Base-by-base conservation (phyloP, 1,139 yeast species). In the Scheffersomyces parashehatae region DNA sequence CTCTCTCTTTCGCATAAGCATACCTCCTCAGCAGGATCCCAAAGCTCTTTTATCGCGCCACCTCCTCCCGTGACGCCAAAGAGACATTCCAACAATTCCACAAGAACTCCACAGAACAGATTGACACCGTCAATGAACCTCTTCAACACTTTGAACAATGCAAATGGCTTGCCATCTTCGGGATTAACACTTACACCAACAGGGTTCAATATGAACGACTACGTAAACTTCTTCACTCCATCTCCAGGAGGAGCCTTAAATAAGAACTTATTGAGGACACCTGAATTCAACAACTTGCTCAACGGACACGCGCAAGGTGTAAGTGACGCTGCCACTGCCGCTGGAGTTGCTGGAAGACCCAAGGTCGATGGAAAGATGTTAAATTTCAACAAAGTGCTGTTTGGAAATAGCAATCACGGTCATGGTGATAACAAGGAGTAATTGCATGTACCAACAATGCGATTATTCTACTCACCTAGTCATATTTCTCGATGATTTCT, bases 201-300 rank as follows among this genome's bases (percentile, higher is more conserved):
- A 3, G 89, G 88, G 7, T 87, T 88, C 67, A 86, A 88, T 60
- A 81, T 88, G 82, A 84, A 82, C 56, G 96, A 88, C 58, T 88
- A 87, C 60, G 86, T 88, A 37, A 85, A 85, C 58, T 80, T 84
- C 54, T 82, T 84, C 56, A 82, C 89, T 1, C 95, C 95, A 4
- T 82, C 88, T 5, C 93, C 93, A 0, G 76, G 77, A 1, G 64
- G 66, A 12, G 67, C 65, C n/a, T 34, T 51, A 24, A 56, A 54
- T 43, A 65, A 64, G 39, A 67, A 65, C 46, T 62, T 72, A 43
- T 56, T 71, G 46, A 68, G 67, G 43, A 73, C 79, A 3, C 78
- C 79, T 0, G 79, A 73, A 54, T 70, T 72, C 50, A 68, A 69
- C 49, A 59, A 60, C 41, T 54, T 68, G 42, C 53, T 66, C 42